Evolutionary conservation across 257 asterid genomes (phyloP).

Genomic region (Osmanthus fragrans): DNA sequence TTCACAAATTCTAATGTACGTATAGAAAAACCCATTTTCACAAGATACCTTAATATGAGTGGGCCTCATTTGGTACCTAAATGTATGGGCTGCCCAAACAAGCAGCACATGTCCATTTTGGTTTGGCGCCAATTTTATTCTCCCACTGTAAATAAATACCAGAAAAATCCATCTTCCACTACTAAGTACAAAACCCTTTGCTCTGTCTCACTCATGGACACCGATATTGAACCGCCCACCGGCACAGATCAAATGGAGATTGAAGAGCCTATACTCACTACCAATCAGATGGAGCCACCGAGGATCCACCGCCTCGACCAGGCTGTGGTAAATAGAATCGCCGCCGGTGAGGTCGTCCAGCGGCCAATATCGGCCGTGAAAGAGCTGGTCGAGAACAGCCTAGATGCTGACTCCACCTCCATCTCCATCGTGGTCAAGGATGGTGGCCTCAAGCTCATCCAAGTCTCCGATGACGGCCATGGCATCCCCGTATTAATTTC

Average conservation of each 20-base stretch:
- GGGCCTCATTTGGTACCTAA: not conserved
- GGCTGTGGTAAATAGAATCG: constrained; percentile 87
- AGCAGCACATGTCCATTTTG: not conserved
- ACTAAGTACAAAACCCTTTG: not conserved
- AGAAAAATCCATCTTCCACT: not conserved
- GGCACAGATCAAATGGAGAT: constrained; percentile 31
- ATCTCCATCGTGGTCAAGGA: constrained; percentile 78
- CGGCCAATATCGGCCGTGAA: constrained; percentile 95
- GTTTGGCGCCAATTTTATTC: constrained; percentile 34
- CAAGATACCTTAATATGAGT: too few species aligned
- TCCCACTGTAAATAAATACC: not conserved
- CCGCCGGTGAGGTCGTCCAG: constrained; percentile 96
- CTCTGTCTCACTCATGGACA: constrained; percentile 18
- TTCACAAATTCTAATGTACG: too few species aligned
- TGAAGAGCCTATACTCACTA: constrained; percentile 27
- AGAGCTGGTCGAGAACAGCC: constrained; percentile 93
- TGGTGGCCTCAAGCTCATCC: constrained; percentile 93
- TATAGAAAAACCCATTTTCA: too few species aligned
- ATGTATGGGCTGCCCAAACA: not conserved
- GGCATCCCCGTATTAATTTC: constrained; percentile 30
- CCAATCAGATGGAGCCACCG: constrained; percentile 52
- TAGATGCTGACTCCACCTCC: constrained; percentile 61
- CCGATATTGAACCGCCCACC: constrained; percentile 32
- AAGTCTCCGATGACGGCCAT: constrained; percentile 95
- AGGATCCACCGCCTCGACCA: constrained; percentile 74